These are phyloP conservation scores for Globisporangium polare DNA, from an alignment of 352 stramenopile species.

Conservation along the genomic window DNA sequence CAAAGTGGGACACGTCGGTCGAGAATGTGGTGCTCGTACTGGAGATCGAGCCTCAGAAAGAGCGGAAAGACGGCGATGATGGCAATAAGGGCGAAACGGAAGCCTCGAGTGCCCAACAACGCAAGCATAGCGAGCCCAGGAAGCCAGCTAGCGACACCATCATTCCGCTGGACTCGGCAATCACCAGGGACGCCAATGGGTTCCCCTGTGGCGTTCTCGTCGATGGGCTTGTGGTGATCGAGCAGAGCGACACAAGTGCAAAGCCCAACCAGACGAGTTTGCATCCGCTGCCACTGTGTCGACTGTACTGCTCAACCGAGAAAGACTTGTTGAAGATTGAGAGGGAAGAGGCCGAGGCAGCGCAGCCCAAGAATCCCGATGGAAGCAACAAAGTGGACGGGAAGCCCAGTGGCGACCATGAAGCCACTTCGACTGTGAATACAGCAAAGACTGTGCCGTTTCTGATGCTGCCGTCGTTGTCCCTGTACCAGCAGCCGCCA, in stretches of 20 bases:
- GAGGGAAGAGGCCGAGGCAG: background rate
- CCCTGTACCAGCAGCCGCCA: slow-evolving; percentile 10
- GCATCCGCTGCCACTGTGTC: slow-evolving; percentile 11
- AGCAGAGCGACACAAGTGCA: slow-evolving; percentile 6
- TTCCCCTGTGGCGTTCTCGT: slow-evolving; percentile 10
- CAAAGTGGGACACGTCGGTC: background rate
- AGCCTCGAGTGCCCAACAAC: background rate
- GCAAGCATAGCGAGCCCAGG: background rate
- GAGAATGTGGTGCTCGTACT: slow-evolving; percentile 13
- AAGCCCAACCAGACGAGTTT: slow-evolving; percentile 6
- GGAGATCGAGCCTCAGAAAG: background rate
- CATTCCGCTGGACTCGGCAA: background rate
- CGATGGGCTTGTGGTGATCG: slow-evolving; percentile 16
- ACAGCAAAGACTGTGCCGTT: slow-evolving; percentile 1
- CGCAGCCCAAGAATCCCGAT: background rate
- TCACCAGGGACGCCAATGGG: slow-evolving; percentile 1
- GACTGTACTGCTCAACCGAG: slow-evolving; percentile 6
- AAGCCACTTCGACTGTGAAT: background rate
- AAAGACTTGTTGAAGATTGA: slow-evolving; percentile 2
- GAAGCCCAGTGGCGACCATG: background rate
- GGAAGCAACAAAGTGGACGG: background rate
- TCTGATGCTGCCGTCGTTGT: slow-evolving; percentile 16
- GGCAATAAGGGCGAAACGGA: background rate
- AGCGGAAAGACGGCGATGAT: background rate
- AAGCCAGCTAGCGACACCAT: background rate